These are phyloP conservation scores for Sugiyamaella sp. DNA, from an alignment of 1,139 yeast species.

Conservation along the genomic window DNA sequence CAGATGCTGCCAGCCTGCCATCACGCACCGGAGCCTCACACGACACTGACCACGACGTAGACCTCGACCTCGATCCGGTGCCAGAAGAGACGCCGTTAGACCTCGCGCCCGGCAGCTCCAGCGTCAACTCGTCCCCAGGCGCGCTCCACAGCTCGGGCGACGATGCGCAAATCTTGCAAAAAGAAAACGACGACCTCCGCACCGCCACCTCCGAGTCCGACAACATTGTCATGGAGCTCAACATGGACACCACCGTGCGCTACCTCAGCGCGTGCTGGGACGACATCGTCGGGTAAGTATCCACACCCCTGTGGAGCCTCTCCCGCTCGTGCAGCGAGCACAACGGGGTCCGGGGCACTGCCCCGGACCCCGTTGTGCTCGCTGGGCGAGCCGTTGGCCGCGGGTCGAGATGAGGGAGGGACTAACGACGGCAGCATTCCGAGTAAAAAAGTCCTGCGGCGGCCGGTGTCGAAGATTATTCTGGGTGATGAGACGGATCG, in stretches of 20 bases:
- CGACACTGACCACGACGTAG: too few species aligned
- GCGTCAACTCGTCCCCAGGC: constrained; percentile 9
- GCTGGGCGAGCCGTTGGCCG: constrained; percentile 1
- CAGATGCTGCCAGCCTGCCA: too few species aligned
- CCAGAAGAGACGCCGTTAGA: not conserved
- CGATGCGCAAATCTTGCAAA: constrained; percentile 21
- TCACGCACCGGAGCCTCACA: too few species aligned
- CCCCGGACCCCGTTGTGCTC: not conserved
- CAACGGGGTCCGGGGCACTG: not conserved
- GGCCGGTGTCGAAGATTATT: constrained; percentile 66
- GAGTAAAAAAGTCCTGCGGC: constrained; percentile 55
- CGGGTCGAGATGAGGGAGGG: constrained; percentile 6
- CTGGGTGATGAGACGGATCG: constrained; percentile 70
- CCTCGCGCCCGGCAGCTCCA: not conserved
- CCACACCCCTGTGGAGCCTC: not conserved
- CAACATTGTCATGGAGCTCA: constrained; percentile 84
- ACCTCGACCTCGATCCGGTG: too few species aligned
- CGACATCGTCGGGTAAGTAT: constrained; percentile 52
- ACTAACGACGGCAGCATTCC: constrained; percentile 54
- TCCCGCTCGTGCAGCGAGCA: too few species aligned
- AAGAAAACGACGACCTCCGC: constrained; percentile 38
- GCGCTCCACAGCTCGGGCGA: constrained; percentile 16
- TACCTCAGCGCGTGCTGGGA: constrained; percentile 81
- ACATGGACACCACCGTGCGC: constrained; percentile 73
- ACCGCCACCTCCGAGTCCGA: constrained; percentile 69